Conservation (phyloP, 805 yeast species). For the Kazachstania bromeliacearum region DNA sequence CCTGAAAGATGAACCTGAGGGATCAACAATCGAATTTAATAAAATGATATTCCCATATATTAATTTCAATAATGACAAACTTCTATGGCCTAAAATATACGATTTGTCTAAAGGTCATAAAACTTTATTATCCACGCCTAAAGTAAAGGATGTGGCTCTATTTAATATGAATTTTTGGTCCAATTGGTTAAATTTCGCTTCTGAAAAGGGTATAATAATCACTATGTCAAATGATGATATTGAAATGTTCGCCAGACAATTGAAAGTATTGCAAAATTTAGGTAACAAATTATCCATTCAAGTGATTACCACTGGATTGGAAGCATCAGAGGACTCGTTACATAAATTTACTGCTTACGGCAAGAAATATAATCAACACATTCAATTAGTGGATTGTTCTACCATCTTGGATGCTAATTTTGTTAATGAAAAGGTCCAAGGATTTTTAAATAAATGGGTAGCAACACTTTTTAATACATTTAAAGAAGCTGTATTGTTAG, state of each 20-base stretch:
- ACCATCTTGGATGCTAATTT: conserved; percentile 14
- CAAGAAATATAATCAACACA: conserved; percentile 12
- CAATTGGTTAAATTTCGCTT: conserved; percentile 17
- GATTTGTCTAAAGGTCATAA: background rate
- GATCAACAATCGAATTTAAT: conserved; percentile 1
- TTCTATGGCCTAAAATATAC: conserved; percentile 2
- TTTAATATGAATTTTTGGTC: conserved; percentile 19
- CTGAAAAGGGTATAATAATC: conserved; percentile 22
- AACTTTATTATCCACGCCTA: background rate
- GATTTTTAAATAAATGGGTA: conserved; percentile 39
- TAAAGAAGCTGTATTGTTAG: conserved; percentile 41
- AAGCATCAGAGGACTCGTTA: conserved; percentile 12
- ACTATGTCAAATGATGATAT: conserved; percentile 17
- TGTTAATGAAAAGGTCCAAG: conserved; percentile 8
- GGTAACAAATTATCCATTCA: conserved; percentile 24
- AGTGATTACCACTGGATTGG: conserved; percentile 20
- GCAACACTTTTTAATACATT: conserved; percentile 50
- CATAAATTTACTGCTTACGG: conserved; percentile 8
- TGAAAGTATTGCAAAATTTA: conserved; percentile 16
- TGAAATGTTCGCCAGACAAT: conserved; percentile 14
- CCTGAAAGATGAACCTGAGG: background rate
- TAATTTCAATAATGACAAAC: background rate
- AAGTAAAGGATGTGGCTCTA: background rate
- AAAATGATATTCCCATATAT: background rate
- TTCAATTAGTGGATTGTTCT: conserved; percentile 18